phyloP scores from a whole-genome alignment of 495 filamentous ascomycete species.

The Talaromyces adpressus region DNA sequence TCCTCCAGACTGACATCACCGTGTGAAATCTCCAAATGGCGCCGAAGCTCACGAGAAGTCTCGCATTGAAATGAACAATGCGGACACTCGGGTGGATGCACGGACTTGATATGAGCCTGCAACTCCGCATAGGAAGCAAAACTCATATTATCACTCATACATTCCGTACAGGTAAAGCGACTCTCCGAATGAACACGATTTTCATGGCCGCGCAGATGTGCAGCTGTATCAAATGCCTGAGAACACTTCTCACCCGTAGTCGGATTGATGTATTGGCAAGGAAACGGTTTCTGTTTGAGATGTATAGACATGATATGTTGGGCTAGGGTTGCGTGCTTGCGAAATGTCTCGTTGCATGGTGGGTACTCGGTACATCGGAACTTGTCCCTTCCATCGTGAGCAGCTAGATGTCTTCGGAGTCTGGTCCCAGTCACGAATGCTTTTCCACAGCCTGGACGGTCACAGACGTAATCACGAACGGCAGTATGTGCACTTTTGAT shows the following conservation, averaged over 20 bases:
- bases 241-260: conserved; percentile 52
- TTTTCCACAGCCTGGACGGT: conserved; percentile 65
- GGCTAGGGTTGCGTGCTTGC: conserved; percentile 82
- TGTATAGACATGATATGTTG: conserved; percentile 72
- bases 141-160: conserved; percentile 31
- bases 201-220: conserved; percentile 62
- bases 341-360: conserved; percentile 71
- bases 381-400: conserved; percentile 61
- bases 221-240: conserved; percentile 63
- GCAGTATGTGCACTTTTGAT: conserved; percentile 72
- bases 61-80: conserved; percentile 62
- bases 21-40: conserved; percentile 66
- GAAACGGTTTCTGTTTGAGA: conserved; percentile 58
- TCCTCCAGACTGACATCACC: conserved; percentile 53
- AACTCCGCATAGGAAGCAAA: conserved; percentile 68
- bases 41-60: conserved; percentile 52
- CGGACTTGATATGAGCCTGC: conserved; percentile 60
- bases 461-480: conserved; percentile 64
- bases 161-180: conserved; percentile 67
- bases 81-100: conserved; percentile 67
- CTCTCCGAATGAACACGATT: conserved; percentile 60
- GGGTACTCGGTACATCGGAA: conserved; percentile 67
- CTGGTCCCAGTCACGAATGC: conserved; percentile 68
- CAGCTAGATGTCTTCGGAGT: conserved; percentile 59
- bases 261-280: conserved; percentile 53